These are phyloP conservation scores for Termitomyces bulborhizus DNA, from an alignment of 768 basidiomycete species.

Conservation along the genomic window DNA sequence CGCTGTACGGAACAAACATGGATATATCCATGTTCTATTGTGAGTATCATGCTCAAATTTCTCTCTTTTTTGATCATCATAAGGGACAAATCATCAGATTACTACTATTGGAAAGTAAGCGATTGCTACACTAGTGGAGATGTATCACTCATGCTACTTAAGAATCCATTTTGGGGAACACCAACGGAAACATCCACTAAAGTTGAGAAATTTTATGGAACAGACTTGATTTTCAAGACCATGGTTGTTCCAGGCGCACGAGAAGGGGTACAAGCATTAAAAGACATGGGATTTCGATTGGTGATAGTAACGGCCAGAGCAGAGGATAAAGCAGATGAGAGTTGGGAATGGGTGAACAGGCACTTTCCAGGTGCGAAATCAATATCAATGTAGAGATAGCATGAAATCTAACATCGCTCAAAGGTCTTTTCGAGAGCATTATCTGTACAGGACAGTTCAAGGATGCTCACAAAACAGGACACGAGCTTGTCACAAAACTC, in stretches of 20 bases:
- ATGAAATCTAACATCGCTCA: not conserved
- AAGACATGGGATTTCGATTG: slow-evolving; percentile 58
- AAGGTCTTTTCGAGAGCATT: slow-evolving; percentile 49
- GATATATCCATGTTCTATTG: slow-evolving; percentile 54
- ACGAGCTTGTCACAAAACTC: slow-evolving; percentile 47
- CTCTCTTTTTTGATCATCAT: not conserved
- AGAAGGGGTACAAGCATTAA: slow-evolving; percentile 50
- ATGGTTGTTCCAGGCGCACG: slow-evolving; percentile 54
- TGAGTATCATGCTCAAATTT: slow-evolving; percentile 21
- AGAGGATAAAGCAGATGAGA: slow-evolving; percentile 46
- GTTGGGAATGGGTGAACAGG: slow-evolving; percentile 60
- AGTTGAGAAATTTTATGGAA: slow-evolving; percentile 52
- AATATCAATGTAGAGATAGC: not conserved
- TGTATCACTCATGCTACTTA: not conserved
- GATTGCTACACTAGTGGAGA: not conserved
- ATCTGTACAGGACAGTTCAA: slow-evolving; percentile 75
- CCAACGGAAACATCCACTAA: slow-evolving; percentile 52
- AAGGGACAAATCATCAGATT: slow-evolving; percentile 33
- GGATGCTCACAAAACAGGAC: slow-evolving; percentile 37
- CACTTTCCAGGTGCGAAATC: slow-evolving; percentile 49
- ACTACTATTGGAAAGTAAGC: slow-evolving; percentile 69
- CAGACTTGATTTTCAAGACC: slow-evolving; percentile 39
- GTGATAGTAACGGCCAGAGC: slow-evolving; percentile 74
- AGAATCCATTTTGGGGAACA: slow-evolving; percentile 61
- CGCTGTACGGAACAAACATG: slow-evolving; percentile 50